phyloP scores from a whole-genome alignment of 805 yeast species.

The Starmerella scarabaei region DNA sequence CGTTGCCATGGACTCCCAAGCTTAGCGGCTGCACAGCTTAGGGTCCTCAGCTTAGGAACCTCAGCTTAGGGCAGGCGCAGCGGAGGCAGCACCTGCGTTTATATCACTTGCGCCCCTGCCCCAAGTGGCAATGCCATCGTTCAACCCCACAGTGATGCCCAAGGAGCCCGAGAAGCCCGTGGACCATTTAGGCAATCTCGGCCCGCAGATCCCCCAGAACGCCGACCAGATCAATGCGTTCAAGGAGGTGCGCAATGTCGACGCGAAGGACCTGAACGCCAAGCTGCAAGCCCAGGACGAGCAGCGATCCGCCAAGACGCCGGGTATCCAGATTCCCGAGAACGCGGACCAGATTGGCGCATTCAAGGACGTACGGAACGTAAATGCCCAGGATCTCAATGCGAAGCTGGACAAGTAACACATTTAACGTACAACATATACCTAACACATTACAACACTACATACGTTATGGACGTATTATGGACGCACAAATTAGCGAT shows the following conservation, averaged over 20 bases:
- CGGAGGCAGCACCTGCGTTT: too few relatives aligned
- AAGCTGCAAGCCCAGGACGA: slow-evolving; percentile 15
- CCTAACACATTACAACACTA: too few relatives aligned
- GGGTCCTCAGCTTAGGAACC: too few relatives aligned
- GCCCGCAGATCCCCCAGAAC: slow-evolving; percentile 51
- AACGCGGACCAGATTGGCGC: slow-evolving; percentile 55
- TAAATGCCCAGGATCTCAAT: slow-evolving; percentile 48
- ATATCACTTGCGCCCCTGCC: too few relatives aligned
- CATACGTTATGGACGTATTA: too few relatives aligned
- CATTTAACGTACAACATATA: too few relatives aligned
- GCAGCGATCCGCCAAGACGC: slow-evolving; percentile 38
- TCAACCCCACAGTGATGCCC: slow-evolving; percentile 27
- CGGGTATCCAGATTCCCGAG: slow-evolving; percentile 57
- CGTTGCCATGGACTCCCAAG: too few relatives aligned
- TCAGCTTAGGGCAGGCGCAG: too few relatives aligned
- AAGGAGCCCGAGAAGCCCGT: slow-evolving; percentile 20
- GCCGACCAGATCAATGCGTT: slow-evolving; percentile 55
- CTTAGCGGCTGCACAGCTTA: too few relatives aligned
- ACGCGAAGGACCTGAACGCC: slow-evolving; percentile 45
- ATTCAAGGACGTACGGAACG: slow-evolving; percentile 43
- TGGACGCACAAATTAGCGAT: too few relatives aligned
- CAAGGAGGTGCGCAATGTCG: slow-evolving; percentile 41
- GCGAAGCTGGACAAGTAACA: slow-evolving; percentile 15
- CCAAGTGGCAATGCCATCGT: slow-evolving; percentile 5
- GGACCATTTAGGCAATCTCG: slow-evolving; percentile 48